Evolutionary conservation across 371 early-diverging fungal species (phyloP).

Genomic region (Saksenaea oblongispora): DNA sequence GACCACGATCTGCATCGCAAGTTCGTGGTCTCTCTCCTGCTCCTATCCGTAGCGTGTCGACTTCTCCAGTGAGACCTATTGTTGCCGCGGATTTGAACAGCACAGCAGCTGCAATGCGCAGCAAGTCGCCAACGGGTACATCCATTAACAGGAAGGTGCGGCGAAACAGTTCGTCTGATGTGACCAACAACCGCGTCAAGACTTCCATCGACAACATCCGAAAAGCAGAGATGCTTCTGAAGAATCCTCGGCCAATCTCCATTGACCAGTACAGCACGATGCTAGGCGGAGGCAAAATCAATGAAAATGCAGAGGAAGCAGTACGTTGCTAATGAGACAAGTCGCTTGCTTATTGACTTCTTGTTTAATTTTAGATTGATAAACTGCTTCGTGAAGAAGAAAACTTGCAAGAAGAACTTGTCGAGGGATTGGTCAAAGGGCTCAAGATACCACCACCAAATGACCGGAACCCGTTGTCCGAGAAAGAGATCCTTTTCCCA

Average conservation of each 20-base stretch:
- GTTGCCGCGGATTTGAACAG: slow-evolving; percentile 1
- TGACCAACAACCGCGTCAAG: slow-evolving; percentile 18
- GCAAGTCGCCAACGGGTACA: slow-evolving; percentile 16
- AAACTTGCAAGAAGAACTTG: slow-evolving; percentile 81
- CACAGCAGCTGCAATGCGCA: slow-evolving; percentile 6
- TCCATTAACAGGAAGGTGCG: slow-evolving; percentile 24
- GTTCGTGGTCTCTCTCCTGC: slow-evolving; percentile 22
- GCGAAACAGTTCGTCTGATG: slow-evolving; percentile 35
- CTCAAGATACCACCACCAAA: slow-evolving; percentile 89
- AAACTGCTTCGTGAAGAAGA: slow-evolving; percentile 69
- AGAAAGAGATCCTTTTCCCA: slow-evolving; percentile 91
- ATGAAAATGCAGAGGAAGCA: slow-evolving; percentile 22
- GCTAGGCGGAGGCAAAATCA: slow-evolving; percentile 18
- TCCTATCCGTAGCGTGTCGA: slow-evolving; percentile 9
- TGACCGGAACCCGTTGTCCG: slow-evolving; percentile 74
- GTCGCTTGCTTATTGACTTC: background rate
- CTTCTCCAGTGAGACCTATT: slow-evolving; percentile 8
- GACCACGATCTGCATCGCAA: slow-evolving; percentile 17
- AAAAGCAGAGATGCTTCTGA: slow-evolving; percentile 21
- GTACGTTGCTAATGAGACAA: slow-evolving; percentile 7
- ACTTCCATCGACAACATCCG: slow-evolving; percentile 35
- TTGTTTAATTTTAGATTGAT: slow-evolving; percentile 26
- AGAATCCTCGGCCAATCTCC: slow-evolving; percentile 47
- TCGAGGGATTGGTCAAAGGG: slow-evolving; percentile 85
- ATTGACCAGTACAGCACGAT: slow-evolving; percentile 38